A percentile compares a stretch with the other conserved stretches of the same genome.
Evolutionary conservation across 2,329 filamentous ascomycete species (phyloP).

Genomic region (Chaetomium sp.): DNA sequence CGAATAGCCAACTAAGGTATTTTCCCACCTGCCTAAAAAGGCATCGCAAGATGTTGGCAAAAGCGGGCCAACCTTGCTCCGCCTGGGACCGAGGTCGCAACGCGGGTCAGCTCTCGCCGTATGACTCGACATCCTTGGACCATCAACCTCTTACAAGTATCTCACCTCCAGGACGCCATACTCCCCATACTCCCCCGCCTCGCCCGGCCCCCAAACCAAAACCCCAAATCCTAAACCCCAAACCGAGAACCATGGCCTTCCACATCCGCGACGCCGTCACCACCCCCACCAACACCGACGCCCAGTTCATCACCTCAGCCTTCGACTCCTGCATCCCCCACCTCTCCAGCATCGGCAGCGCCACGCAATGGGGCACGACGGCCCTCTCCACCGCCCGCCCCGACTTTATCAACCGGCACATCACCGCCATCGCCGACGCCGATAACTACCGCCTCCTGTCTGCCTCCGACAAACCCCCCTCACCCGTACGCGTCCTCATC

Average conservation of each 20-base stretch:
- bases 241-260: constrained; percentile 12
- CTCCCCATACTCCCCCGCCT: not conserved
- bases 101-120: not conserved
- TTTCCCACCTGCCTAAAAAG: constrained; percentile 6
- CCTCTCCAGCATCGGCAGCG: constrained; percentile 25
- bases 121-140: not conserved
- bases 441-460: constrained; percentile 10
- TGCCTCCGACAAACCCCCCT: no score
- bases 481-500: constrained; percentile 21
- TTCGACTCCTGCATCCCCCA: constrained; percentile 25
- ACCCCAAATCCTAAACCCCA: not conserved
- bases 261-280: constrained; percentile 23
- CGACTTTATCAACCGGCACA: constrained; percentile 5
- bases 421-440: constrained; percentile 20
- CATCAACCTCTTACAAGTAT: not conserved
- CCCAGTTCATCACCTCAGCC: constrained; percentile 22
- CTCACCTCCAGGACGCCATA: not conserved
- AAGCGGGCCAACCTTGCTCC: not conserved
- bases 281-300: constrained; percentile 20
- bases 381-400: constrained; percentile 16
- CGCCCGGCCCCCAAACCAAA: not conserved
- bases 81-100: not conserved
- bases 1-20: not conserved
- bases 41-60: not conserved
- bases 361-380: constrained; percentile 20